A percentile compares a stretch with the other conserved stretches of the same genome.
Evolutionary conservation across 495 filamentous ascomycete genomes (phyloP).

Genomic region (Hypoxylon cercidicola): DNA sequence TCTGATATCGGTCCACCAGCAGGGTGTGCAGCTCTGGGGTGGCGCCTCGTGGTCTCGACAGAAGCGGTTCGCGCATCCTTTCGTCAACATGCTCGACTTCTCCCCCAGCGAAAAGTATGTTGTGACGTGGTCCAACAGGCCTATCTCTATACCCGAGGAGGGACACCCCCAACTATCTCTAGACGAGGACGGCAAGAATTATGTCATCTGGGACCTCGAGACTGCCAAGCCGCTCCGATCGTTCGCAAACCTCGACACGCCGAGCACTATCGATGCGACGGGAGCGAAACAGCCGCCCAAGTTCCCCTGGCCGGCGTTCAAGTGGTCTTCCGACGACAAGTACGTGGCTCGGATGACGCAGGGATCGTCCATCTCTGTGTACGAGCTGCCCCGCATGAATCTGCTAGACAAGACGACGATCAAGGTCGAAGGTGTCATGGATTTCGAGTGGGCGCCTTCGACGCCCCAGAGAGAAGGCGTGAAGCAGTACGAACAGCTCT

Average conservation of each 20-base stretch:
- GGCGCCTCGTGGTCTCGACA: conserved; percentile 88
- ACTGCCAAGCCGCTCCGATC: conserved; percentile 90
- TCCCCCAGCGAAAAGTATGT: conserved; percentile 93
- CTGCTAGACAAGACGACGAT: conserved; percentile 87
- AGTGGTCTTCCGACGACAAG: conserved; percentile 97
- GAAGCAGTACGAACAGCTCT: conserved; percentile 91
- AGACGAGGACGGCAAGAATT: conserved; percentile 98
- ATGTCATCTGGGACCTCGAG: conserved; percentile 97
- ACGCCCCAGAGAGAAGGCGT: conserved; percentile 79
- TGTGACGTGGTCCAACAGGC: conserved; percentile 94
- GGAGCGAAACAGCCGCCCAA: conserved; percentile 78
- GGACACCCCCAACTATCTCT: conserved; percentile 80
- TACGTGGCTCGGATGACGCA: conserved; percentile 94
- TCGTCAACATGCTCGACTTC: conserved; percentile 94
- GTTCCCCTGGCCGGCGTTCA: conserved; percentile 98
- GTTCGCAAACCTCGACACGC: conserved; percentile 85
- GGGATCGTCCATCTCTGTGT: conserved; percentile 89
- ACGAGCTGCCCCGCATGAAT: conserved; percentile 92
- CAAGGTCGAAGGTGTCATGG: conserved; percentile 94
- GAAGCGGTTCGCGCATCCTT: conserved; percentile 92
- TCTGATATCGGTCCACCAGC: conserved; percentile 91
- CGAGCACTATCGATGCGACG: conserved; percentile 62
- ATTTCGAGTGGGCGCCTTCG: conserved; percentile 97
- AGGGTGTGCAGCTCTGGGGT: conserved; percentile 97
- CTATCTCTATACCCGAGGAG: conserved; percentile 87